Base-by-base conservation (phyloP, 805 yeast species). In the Hanseniaspora singularis region DNA sequence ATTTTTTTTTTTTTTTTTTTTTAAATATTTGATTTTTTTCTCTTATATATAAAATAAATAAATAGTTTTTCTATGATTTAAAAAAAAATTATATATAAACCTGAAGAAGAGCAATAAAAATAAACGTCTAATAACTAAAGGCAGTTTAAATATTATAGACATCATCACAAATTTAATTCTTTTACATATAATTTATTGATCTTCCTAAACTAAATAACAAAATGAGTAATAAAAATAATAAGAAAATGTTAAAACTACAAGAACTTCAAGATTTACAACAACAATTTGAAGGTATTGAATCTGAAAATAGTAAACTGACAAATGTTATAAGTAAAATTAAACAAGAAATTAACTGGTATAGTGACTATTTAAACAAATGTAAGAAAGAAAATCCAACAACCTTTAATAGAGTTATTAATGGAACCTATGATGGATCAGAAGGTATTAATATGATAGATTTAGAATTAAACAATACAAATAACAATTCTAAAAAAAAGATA, bases 251-350 rank as follows among this genome's bases (percentile, higher is more conserved):
- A 8, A 57, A 55, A 48, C 46, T 49, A 20, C 34, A 46, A 23
- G 50, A 46, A 18, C 19, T 45, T 20, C 52, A 52, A 34, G 54
- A 53, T 24, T 46, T 57, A 28, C 55, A 57, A 45, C 48, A 52
- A 39, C 59, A 57, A 41, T 53, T 53, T 52, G 52, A 55, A 37
- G 50, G 55, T 4, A 54, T 55, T 20, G 53, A 51, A 31, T 55
- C 51, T 36, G 60, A 57, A 40, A 57, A 57, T 51, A 55, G 56
- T 40, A 55, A 56, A 44, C 40, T 56, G 44, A 55, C 54, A 40
- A 50, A 51, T 34, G 59, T 56, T 23, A 52, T 56, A n/a, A 51
- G 51, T 23, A 51, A 51, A 38, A 46, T 55, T 40, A 51, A 50
- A 37, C 58, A 56, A 31, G 58, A 55, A 50, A 55, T 56, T 8